Conservation (phyloP, 108 stramenopile genomes). For the Fragilariopsis cylindrus region DNA sequence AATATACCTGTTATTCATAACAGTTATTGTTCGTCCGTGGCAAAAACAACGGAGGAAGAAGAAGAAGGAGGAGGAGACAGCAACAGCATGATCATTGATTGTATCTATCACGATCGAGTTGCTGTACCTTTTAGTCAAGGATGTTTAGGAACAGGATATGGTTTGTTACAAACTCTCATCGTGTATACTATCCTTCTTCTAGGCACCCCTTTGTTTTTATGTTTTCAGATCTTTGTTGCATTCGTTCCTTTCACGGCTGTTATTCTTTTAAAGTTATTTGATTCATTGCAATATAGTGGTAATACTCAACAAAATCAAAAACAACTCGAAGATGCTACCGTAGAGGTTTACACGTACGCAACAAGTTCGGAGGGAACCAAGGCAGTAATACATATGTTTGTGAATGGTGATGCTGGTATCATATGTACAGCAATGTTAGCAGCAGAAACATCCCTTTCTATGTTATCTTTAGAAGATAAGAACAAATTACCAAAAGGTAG, state of each 20-base stretch:
- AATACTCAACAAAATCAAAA: conserved; percentile 3
- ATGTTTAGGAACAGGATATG: background rate
- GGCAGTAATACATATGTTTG: background rate
- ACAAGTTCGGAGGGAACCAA: conserved; percentile 1
- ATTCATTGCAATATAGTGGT: conserved; percentile 1
- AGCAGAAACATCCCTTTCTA: background rate
- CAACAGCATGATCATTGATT: background rate
- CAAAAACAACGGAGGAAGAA: too few relatives aligned
- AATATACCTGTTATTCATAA: conserved; percentile 10
- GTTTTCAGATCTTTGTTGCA: background rate
- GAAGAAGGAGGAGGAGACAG: too few relatives aligned
- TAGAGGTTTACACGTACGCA: background rate
- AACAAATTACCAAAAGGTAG: background rate
- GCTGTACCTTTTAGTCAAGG: background rate
- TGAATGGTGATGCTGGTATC: conserved; percentile 6
- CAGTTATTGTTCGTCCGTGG: background rate
- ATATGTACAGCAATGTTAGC: background rate
- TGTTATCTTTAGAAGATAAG: background rate
- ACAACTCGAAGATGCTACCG: background rate
- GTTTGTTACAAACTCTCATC: background rate
- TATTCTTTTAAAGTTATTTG: background rate
- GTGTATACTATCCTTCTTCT: background rate
- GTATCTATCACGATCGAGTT: conserved; percentile 8
- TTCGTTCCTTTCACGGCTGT: background rate
- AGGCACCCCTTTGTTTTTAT: background rate